phyloP scores from a whole-genome alignment of 2,329 filamentous ascomycete genomes.

The Helminthosporium solani region DNA sequence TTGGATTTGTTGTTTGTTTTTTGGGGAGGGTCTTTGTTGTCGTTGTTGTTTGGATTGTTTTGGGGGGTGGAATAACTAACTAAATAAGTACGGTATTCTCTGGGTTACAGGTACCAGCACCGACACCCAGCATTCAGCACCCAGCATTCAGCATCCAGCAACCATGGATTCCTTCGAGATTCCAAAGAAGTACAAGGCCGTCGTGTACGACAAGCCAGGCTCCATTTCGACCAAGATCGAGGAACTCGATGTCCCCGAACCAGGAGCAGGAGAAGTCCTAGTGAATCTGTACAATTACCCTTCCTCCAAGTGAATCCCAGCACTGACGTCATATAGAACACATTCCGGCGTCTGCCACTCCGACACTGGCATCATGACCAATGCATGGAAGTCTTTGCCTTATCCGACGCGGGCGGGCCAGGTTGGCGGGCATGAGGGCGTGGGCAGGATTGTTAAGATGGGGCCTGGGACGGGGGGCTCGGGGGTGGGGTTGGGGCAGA shows the following conservation, averaged over 20 bases:
- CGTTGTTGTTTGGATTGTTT: too few species aligned
- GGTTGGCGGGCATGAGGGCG: constrained; percentile 69
- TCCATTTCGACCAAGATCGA: constrained; percentile 64
- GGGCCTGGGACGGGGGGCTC: constrained; percentile 56
- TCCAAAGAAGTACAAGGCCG: constrained; percentile 63
- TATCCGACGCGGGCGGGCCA: constrained; percentile 61
- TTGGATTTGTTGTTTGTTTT: too few species aligned
- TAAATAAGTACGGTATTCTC: too few species aligned
- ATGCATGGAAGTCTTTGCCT: constrained; percentile 57
- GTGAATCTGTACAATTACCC: constrained; percentile 56
- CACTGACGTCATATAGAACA: constrained; percentile 35
- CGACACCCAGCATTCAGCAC: not conserved
- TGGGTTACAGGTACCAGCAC: too few species aligned
- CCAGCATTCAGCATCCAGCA: not conserved
- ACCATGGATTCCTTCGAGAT: constrained; percentile 26
- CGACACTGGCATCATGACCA: constrained; percentile 55
- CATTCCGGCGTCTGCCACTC: constrained; percentile 67
- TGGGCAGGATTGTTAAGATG: constrained; percentile 65
- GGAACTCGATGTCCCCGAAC: constrained; percentile 64
- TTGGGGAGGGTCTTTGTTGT: too few species aligned
- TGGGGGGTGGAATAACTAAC: too few species aligned
- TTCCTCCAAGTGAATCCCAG: too few species aligned
- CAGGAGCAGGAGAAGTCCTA: constrained; percentile 62
- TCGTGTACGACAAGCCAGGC: constrained; percentile 66
- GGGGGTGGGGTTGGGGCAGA: constrained; percentile 63